Evolutionary conservation across 805 yeast species (phyloP).

Genomic region (Saccharomyces jurei): DNA sequence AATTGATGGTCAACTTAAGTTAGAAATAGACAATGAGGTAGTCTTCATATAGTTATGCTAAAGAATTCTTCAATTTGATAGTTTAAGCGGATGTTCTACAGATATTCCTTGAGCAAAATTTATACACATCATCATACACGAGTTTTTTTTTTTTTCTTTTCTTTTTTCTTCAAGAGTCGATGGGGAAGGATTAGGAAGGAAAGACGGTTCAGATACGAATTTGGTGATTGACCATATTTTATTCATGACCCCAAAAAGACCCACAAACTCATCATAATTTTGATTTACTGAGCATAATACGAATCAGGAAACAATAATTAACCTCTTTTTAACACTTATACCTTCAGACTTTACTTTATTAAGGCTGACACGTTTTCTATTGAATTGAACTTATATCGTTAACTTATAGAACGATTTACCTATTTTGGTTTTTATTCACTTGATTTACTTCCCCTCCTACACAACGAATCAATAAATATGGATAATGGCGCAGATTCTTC

Average conservation of each 20-base stretch:
- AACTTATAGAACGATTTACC: background rate
- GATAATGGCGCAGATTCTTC: constrained; percentile 50
- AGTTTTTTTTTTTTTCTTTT: background rate
- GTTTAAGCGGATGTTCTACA: background rate
- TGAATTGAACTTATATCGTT: background rate
- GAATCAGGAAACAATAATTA: background rate
- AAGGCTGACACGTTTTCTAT: background rate
- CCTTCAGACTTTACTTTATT: background rate
- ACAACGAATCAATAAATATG: constrained; percentile 35
- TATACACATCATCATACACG: background rate
- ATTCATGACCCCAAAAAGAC: background rate
- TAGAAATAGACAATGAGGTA: no score
- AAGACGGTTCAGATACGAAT: background rate
- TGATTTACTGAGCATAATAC: background rate
- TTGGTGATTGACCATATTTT: background rate
- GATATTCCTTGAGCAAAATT: background rate
- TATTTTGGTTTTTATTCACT: background rate
- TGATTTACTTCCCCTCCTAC: background rate
- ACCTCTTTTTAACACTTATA: background rate
- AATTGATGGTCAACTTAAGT: no score
- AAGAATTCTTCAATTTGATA: background rate
- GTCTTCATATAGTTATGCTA: no score
- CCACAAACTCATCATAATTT: background rate
- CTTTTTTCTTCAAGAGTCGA: background rate
- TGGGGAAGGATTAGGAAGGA: background rate